These are phyloP conservation scores for Terfezia claveryi DNA, from an alignment of 495 filamentous ascomycete genomes.

Conservation along the genomic window DNA sequence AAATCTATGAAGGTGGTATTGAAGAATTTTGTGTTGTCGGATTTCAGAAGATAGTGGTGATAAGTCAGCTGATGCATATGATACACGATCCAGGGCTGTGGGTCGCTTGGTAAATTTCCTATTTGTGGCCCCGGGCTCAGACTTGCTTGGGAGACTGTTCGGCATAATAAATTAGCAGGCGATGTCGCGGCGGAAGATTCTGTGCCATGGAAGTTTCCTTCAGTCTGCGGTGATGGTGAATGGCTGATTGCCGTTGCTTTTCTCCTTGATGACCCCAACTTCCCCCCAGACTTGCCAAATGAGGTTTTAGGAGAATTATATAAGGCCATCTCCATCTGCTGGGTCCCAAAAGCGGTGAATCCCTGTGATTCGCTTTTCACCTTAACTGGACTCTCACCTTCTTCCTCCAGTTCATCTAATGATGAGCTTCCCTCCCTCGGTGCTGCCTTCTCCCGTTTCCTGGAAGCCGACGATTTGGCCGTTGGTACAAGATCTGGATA, in stretches of 20 bases:
- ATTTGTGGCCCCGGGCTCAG: constrained; percentile 12
- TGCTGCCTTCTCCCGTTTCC: constrained; percentile 11
- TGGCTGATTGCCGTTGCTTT: neutral
- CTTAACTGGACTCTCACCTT: constrained; percentile 6
- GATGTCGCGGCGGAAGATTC: constrained; percentile 17
- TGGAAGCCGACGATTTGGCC: constrained; percentile 9
- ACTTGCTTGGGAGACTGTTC: constrained; percentile 10
- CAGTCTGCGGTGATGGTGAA: neutral
- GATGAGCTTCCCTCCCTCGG: constrained; percentile 19
- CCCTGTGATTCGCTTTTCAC: no score
- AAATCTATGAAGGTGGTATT: constrained; percentile 43
- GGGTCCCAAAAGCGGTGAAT: no score
- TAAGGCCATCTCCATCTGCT: neutral
- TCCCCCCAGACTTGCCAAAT: neutral
- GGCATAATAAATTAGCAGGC: constrained; percentile 6
- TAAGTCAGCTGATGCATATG: constrained; percentile 49
- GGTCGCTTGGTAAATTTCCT: constrained; percentile 29
- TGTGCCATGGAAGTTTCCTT: neutral
- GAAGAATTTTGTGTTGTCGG: constrained; percentile 46
- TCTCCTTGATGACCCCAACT: neutral
- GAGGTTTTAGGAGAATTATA: neutral
- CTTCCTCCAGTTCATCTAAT: constrained; percentile 18
- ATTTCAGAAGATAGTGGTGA: constrained; percentile 61
- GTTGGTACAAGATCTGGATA: constrained; percentile 16
- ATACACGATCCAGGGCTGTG: constrained; percentile 61